These are phyloP conservation scores for Vachellia pachyceras DNA, from an alignment of 306 rosid species.

Conservation along the genomic window DNA sequence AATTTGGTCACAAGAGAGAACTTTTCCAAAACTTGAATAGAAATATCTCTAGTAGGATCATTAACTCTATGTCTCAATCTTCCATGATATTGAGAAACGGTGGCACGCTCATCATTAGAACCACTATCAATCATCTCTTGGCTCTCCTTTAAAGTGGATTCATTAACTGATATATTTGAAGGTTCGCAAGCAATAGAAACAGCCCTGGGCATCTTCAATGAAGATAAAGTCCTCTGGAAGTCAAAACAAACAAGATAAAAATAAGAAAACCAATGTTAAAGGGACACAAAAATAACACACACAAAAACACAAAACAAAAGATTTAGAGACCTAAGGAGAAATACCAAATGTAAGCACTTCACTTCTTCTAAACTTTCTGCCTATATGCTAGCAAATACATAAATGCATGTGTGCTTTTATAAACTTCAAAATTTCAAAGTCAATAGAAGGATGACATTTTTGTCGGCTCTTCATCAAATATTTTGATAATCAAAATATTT, in stretches of 20 bases:
- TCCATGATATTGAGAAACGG: constrained; percentile 58
- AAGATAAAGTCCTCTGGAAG: constrained; percentile 85
- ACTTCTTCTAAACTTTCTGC: constrained; percentile 26
- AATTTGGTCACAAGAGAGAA: constrained; percentile 96
- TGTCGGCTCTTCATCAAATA: constrained; percentile 7
- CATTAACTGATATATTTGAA: constrained; percentile 56
- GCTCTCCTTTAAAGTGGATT: constrained; percentile 54
- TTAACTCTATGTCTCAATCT: constrained; percentile 67
- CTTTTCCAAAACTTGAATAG: constrained; percentile 93
- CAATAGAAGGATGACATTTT: background rate
- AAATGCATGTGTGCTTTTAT: background rate
- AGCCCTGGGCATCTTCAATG: constrained; percentile 91
- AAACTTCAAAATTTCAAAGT: constrained; percentile 3
- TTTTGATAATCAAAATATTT: too few relatives aligned
- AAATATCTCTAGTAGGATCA: constrained; percentile 92
- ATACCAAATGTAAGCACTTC: constrained; percentile 22
- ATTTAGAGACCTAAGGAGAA: constrained; percentile 16
- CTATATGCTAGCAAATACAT: constrained; percentile 4
- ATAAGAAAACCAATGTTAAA: constrained; percentile 21
- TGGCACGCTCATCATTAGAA: constrained; percentile 50
- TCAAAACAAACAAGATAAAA: constrained; percentile 47
- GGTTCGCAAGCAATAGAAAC: constrained; percentile 69
- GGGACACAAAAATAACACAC: background rate
- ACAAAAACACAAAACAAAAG: background rate
- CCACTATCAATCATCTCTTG: constrained; percentile 56